Base-by-base conservation (phyloP, 2,329 filamentous ascomycete species). In the Microdochium nivale region DNA sequence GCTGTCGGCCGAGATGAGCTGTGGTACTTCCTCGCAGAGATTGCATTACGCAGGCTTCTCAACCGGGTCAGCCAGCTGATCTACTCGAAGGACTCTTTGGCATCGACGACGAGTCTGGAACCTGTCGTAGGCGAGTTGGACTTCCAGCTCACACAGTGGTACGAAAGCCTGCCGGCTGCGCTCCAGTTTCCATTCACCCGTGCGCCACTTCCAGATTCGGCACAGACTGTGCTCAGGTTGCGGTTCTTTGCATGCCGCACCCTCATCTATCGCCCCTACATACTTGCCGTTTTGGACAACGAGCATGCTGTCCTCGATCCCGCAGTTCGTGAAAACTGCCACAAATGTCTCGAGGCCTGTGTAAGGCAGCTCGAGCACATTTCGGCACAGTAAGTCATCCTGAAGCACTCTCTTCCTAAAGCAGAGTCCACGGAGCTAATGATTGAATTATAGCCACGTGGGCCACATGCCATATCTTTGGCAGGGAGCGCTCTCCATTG, bases 11-110 rank as follows among this genome's bases (percentile, higher is more conserved):
- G 82, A 48, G 88, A 92, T 60, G 87, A 92, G 53, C 73, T 92
- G 14, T 92, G 88, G 87, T 94, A 94, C 62, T 92, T 92, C 59
- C 72, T 92, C 27, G 88, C 88, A 35, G 88, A 92, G 61, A 91
- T 94, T 55, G 88, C 87, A 3, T 72, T 94, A 13, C 80, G 88
- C 47, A 76, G 88, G 52, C 78, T 94, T 3, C 76, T 92, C 58
- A 90, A 90, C 65, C 78, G 87, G 53, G 86, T 89, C 60, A 89
- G 84, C 70, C 86, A 90, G 63, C 80, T 90, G 60, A 86, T 90
- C 56, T 90, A 90, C 65, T 86, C 85, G 48, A 86, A 87, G 61
- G 82, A 86, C 60, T 84, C 82, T 2, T 81, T 83, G 66, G 79
- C 84, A 16, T 86, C 86, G 13, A 86, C 87, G 19, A 81, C 83